Conservation (phyloP, 2,329 filamentous ascomycete genomes). For the Hirsutella thompsonii region DNA sequence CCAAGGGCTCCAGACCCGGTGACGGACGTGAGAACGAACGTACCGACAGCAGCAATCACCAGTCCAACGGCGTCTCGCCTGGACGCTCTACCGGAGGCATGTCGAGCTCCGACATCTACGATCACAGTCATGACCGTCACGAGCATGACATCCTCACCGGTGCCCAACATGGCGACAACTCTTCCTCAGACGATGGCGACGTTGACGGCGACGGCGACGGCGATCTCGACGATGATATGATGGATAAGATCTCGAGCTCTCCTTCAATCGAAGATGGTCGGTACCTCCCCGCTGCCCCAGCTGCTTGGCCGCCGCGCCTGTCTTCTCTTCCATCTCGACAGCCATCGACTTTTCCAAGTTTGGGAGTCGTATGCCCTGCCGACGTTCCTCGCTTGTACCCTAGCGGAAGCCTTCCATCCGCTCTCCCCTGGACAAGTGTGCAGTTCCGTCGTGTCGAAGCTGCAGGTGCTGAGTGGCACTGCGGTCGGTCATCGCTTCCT, state of each 20-base stretch:
- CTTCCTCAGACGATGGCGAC: conserved; percentile 46
- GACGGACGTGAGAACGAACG: conserved; percentile 7
- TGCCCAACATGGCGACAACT: conserved; percentile 46
- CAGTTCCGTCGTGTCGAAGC: conserved; percentile 3
- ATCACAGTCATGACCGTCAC: conserved; percentile 14
- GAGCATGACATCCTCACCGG: conserved; percentile 44
- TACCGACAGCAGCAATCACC: background rate
- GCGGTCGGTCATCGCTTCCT: conserved; percentile 31
- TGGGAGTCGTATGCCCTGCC: conserved; percentile 11
- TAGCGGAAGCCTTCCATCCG: conserved; percentile 20
- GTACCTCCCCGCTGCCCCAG: conserved; percentile 38
- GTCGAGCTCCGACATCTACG: conserved; percentile 19
- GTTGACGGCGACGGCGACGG: conserved; percentile 54
- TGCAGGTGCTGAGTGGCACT: conserved; percentile 8
- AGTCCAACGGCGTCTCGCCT: background rate
- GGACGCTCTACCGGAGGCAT: conserved; percentile 6
- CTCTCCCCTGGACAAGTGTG: conserved; percentile 10
- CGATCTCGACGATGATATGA: conserved; percentile 78
- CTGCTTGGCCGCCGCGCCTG: conserved; percentile 29
- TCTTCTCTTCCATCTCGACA: conserved; percentile 25
- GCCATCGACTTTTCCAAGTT: conserved; percentile 11
- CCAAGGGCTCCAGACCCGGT: conserved; percentile 27
- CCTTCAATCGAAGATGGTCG: conserved; percentile 98
- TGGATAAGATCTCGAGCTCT: conserved; percentile 97
- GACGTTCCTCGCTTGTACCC: conserved; percentile 16